A percentile compares a stretch with the other conserved stretches of the same genome.
Evolutionary conservation across 2,329 filamentous ascomycete species (phyloP).

Genomic region (Exutisphaerella laricina): DNA sequence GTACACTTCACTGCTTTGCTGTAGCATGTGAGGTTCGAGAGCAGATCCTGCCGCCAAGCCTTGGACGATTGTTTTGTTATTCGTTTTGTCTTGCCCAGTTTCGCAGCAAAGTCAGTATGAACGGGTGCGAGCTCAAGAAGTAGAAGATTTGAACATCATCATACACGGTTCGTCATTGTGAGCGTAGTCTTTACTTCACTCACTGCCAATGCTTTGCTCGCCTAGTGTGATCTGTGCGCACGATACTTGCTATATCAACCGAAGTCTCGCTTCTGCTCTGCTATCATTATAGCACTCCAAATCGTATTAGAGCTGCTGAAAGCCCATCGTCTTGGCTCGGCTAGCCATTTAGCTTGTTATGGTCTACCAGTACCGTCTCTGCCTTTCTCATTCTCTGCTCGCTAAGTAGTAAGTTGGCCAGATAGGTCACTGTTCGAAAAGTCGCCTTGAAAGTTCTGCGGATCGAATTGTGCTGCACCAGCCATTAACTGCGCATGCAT

Average conservation of each 20-base stretch:
- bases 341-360: background rate
- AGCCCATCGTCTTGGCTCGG: background rate
- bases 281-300: background rate
- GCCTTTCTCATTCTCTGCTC: background rate
- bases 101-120: no score
- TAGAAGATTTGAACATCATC: no score
- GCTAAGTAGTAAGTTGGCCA: background rate
- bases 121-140: no score
- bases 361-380: background rate
- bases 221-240: no score
- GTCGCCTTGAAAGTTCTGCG: background rate
- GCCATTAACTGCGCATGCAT: conserved; percentile 2
- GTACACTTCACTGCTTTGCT: no score
- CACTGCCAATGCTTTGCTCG: background rate
- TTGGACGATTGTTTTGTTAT: no score
- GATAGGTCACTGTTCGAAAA: background rate
- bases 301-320: background rate
- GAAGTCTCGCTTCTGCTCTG: background rate
- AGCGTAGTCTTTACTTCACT: background rate
- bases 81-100: no score
- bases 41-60: no score
- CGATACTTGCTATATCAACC: background rate
- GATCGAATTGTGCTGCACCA: background rate
- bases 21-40: no score
- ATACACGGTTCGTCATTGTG: no score